Conservation (phyloP, 78 protist genomes). For the Monocercomonoides exilis region DNA sequence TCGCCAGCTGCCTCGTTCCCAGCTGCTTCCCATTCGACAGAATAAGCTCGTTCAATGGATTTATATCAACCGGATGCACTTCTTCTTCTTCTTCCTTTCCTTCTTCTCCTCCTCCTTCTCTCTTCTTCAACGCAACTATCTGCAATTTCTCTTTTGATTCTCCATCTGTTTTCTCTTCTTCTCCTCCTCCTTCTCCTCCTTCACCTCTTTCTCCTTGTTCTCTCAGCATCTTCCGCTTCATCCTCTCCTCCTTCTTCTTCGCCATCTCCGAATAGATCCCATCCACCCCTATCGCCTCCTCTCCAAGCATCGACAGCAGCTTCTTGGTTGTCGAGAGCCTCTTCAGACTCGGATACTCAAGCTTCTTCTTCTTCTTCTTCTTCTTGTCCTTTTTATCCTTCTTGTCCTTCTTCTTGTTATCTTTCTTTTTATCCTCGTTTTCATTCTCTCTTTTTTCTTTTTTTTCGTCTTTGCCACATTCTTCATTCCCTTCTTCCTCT, state of each 20-base stretch:
- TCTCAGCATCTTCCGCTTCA: too few species aligned
- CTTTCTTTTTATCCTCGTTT: too few species aligned
- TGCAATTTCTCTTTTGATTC: too few species aligned
- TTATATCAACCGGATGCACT: not conserved
- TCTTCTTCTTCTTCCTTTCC: not conserved
- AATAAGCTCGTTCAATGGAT: not conserved
- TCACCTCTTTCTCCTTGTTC: too few species aligned
- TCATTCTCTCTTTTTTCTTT: not conserved
- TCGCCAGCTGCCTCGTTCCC: not conserved
- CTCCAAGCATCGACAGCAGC: too few species aligned
- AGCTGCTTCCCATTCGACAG: not conserved
- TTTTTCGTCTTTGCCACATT: not conserved
- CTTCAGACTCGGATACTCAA: not conserved
- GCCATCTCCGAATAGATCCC: too few species aligned
- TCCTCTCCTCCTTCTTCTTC: too few species aligned
- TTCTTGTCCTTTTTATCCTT: not conserved
- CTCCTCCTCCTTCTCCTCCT: too few species aligned
- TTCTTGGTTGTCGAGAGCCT: too few species aligned
- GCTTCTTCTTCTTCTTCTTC: not conserved
- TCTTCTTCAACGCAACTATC: not conserved
- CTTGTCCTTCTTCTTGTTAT: too few species aligned
- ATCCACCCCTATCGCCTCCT: too few species aligned
- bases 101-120: not conserved
- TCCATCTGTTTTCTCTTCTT: too few species aligned
- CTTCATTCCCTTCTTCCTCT: not conserved